Base-by-base conservation (phyloP, 2,329 filamentous ascomycete genomes). In the Stachybotrys chlorohalonatus region DNA sequence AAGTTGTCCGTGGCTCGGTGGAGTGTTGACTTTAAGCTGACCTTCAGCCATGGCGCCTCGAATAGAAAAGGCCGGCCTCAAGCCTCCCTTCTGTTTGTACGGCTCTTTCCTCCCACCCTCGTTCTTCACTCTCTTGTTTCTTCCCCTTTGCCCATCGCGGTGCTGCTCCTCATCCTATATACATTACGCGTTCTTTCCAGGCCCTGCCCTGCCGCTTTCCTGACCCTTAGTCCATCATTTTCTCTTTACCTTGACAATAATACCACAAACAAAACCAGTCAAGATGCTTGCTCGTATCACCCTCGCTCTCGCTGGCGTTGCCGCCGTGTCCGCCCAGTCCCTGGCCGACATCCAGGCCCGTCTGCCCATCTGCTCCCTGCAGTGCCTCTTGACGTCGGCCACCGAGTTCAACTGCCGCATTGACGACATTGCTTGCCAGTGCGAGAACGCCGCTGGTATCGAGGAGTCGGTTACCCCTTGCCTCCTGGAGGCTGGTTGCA, bases 301-400 rank as follows among this genome's bases (percentile, higher is more conserved):
- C 16, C 47, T 55, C 31, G 36, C 36, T 42, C 13, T 45, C 11
- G 50, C 55, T 13, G 24, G 31, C 17, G 55, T 59, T 15, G 55
- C 62, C 48, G 13, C 60, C 39, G 57, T 59, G 45, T 53, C 63
- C 13, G 49, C 53, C 31, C 46, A 57, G 8, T 49, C 66, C 17
- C 58, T 58, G 32, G 39, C 53, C 11, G 24, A 58, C 53, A 42
- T 42, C 36, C 36, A 42, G 36, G 36, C 36, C 36, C 36, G 36
- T 42, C 67, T 76, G 11, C 74, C 74, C 17, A 47, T 59, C 6
- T 77, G 74, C 61, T 69, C 74, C 11, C 59, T 67, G 58, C 50
- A 58, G 4, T 77, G 74, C 58, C 63, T 76, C 55, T 58, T 64
- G 45, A 53, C 60, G 7, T 68, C 63, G 11, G 65, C 68, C 17